Conservation (phyloP, 306 rosid species). For the Trichosanthes truncata region DNA sequence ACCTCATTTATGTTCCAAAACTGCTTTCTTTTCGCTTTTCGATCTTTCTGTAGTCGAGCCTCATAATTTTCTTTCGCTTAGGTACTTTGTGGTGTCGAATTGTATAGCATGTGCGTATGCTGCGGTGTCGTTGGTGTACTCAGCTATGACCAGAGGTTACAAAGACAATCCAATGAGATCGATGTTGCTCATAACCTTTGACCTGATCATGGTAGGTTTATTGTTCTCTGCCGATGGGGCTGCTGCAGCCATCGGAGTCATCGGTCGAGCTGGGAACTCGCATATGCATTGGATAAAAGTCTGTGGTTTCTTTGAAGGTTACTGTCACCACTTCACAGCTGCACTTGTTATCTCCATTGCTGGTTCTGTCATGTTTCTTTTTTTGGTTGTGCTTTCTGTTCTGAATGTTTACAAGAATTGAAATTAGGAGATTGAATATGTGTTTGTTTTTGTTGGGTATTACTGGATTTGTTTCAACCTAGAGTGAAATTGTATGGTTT, state of each 20-base stretch:
- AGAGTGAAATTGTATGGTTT: neutral
- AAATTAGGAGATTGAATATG: neutral
- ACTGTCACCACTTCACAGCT: constrained; percentile 37
- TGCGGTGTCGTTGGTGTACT: constrained; percentile 25
- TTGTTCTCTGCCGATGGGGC: constrained; percentile 55
- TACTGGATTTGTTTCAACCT: neutral
- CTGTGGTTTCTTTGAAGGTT: constrained; percentile 36
- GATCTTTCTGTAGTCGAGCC: neutral
- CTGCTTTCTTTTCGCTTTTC: neutral
- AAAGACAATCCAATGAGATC: neutral
- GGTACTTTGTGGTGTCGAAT: constrained; percentile 51
- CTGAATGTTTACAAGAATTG: constrained; percentile 25
- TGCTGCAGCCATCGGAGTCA: constrained; percentile 37
- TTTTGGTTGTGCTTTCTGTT: constrained; percentile 28
- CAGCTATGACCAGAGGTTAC: constrained; percentile 12
- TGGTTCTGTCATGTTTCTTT: constrained; percentile 33
- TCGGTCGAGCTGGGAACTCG: constrained; percentile 39
- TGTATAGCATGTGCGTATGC: constrained; percentile 52
- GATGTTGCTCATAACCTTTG: constrained; percentile 17
- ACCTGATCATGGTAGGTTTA: constrained; percentile 31
- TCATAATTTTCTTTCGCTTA: constrained; percentile 4
- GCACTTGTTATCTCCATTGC: constrained; percentile 36
- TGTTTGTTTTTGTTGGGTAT: neutral
- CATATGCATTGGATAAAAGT: constrained; percentile 54
- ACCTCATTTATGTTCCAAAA: neutral